phyloP scores from a whole-genome alignment of 169 alveolate genomes.

The Besnoitia besnoiti region DNA sequence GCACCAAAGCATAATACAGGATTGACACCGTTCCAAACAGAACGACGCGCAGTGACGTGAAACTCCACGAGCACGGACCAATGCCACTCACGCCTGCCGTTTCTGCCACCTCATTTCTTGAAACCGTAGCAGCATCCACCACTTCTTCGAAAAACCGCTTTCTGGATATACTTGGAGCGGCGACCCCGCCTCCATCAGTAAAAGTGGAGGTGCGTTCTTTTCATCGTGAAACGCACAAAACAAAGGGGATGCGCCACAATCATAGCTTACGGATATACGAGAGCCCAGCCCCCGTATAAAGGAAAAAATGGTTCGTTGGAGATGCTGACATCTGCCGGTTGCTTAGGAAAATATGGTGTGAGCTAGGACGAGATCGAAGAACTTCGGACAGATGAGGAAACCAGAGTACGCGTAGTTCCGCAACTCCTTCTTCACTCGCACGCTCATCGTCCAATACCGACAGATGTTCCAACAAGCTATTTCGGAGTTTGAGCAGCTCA shows the following conservation, averaged over 20 bases:
- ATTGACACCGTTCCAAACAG: not conserved
- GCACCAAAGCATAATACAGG: not conserved
- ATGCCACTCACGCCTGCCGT: not conserved
- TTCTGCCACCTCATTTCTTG: conserved; percentile 20
- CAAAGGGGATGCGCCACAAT: not conserved
- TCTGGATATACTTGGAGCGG: not conserved
- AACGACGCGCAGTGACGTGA: not conserved
- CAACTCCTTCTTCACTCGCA: not conserved
- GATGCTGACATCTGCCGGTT: not conserved
- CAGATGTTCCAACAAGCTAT: conserved; percentile 68
- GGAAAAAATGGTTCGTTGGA: conserved; percentile 58
- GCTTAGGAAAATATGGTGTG: not conserved
- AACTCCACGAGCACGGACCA: not conserved
- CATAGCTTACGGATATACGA: conserved; percentile 51
- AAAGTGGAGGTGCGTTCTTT: conserved; percentile 23
- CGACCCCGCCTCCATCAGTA: conserved; percentile 15
- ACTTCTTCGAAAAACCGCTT: not conserved
- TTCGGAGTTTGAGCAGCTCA: conserved; percentile 63
- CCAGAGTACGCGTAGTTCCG: conserved; percentile 31
- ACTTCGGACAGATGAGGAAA: conserved; percentile 67
- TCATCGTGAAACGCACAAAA: not conserved
- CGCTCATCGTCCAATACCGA: not conserved
- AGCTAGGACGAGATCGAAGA: conserved; percentile 65
- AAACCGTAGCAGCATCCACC: not conserved
- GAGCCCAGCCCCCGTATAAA: conserved; percentile 63